Conservation (phyloP, 257 asterid species). For the Solanum bulbocastanum region DNA sequence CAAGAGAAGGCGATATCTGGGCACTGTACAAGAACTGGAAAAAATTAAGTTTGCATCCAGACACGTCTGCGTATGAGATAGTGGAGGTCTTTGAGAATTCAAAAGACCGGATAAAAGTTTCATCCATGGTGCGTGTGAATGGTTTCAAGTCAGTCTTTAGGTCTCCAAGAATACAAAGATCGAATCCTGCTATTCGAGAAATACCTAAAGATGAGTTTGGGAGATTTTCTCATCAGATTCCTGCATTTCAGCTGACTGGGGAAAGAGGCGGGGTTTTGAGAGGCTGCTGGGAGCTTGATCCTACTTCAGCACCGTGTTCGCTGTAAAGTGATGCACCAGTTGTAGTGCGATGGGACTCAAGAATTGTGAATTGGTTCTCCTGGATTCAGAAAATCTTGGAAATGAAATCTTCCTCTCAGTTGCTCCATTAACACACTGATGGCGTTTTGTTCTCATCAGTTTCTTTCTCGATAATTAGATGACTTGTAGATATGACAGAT, state of each 20-base stretch:
- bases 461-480: background rate
- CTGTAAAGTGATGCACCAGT: background rate
- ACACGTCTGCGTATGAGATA: constrained; percentile 6
- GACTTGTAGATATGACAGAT: background rate
- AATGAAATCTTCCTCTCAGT: background rate
- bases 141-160: constrained; percentile 10
- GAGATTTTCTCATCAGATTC: constrained; percentile 25
- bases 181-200: background rate
- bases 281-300: constrained; percentile 25
- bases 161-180: constrained; percentile 4
- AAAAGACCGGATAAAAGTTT: background rate
- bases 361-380: background rate
- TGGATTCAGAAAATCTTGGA: background rate
- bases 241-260: constrained; percentile 9
- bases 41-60: background rate
- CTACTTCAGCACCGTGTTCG: constrained; percentile 11
- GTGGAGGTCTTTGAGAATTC: constrained; percentile 9
- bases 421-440: background rate
- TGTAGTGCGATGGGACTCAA: background rate
- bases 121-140: constrained; percentile 4
- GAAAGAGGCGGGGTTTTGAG: constrained; percentile 9
- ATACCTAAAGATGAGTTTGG: constrained; percentile 2
- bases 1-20: constrained; percentile 24
- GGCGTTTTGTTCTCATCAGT: background rate
- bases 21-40: constrained; percentile 14